Evolutionary conservation across 441 rosid species (phyloP).

Genomic region (Gossypium schwendimanii): DNA sequence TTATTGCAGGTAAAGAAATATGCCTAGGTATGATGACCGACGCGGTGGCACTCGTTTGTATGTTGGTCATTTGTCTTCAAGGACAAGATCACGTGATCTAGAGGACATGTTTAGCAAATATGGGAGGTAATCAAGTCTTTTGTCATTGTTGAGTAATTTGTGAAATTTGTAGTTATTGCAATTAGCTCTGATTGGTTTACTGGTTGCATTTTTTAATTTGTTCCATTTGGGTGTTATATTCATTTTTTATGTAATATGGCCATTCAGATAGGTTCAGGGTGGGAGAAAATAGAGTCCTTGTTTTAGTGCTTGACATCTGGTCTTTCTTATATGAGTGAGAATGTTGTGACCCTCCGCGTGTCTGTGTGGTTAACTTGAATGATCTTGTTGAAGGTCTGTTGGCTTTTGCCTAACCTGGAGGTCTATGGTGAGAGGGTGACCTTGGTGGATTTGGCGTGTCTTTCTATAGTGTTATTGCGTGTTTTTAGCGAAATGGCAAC

Average conservation of each 20-base stretch:
- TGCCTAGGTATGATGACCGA: conserved; percentile 51
- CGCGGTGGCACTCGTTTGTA: conserved; percentile 39
- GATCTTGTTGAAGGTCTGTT: conserved; percentile 69
- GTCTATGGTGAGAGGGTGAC: conserved; percentile 67
- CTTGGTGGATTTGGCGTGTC: conserved; percentile 67
- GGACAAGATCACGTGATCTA: conserved; percentile 44
- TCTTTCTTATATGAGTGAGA: conserved; percentile 22
- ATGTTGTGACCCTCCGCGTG: conserved; percentile 29
- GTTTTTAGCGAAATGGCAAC: conserved; percentile 49
- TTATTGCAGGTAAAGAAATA: conserved; percentile 20
- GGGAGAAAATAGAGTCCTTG: conserved; percentile 19
- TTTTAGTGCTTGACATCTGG: conserved; percentile 17
- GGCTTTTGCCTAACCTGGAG: conserved; percentile 72
- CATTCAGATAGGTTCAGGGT: conserved; percentile 5
- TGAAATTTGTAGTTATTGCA: background rate
- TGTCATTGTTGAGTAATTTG: background rate
- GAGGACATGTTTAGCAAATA: conserved; percentile 48
- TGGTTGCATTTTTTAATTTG: background rate
- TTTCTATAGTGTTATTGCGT: conserved; percentile 46
- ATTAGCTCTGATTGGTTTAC: background rate
- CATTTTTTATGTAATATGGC: background rate
- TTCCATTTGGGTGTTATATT: no score
- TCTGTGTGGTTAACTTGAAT: conserved; percentile 47
- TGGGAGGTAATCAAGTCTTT: conserved; percentile 29
- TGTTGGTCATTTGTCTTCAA: conserved; percentile 42